Evolutionary conservation across 768 basidiomycete genomes (phyloP), one percentile per base, ranked within the genome.

Genomic region (Boletus tomentosulus): DNA sequence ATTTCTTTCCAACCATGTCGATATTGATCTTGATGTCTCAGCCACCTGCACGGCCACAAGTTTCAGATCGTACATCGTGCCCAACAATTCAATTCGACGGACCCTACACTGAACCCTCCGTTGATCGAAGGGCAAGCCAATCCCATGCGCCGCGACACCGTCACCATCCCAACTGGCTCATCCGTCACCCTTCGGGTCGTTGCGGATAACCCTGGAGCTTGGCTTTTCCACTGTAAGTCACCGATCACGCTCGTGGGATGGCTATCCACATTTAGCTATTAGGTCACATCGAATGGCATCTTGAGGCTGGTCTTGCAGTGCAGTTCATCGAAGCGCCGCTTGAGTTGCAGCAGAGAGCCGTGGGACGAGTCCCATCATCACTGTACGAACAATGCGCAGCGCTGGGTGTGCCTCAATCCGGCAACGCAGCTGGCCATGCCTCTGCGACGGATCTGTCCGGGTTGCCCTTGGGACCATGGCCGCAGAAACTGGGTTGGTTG

Each of bases 141-240:
- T 72, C 96, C 95, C 2, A 83, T 95, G 64, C 84, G 92, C n/a
- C 81, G 96, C 38, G 96, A 99, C 69, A 95, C 92, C 0, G 74
- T 96, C 15, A 80, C 84, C 53, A 82, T 97, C 48, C 87, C 89
- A 3, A 77, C 83, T 4, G 77, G 77, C 54, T 71, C 79, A 19
- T 84, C 84, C 3, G 87, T 80, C 11, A 89, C 88, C 0, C 72
- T 99, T 43, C 83, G 92, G 22, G 70, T 94, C 62, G 73, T 86
- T 45, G 91, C 92, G 1, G 90, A 98, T 68, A 98, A 98, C 71
- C 96, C 96, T 1, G 96, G 96, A 11, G 85, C 80, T 8, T 95
- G 92, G 89, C 69, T 92, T 58, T 80, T 92, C 67, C 89, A 91
- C 67, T 92, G 85, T 86, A 63, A 51, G 85, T 74, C 62, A 37